Evolutionary conservation across 306 rosid species (phyloP), one percentile per base, ranked within the genome.

Genomic region (Cucurbita maxima): DNA sequence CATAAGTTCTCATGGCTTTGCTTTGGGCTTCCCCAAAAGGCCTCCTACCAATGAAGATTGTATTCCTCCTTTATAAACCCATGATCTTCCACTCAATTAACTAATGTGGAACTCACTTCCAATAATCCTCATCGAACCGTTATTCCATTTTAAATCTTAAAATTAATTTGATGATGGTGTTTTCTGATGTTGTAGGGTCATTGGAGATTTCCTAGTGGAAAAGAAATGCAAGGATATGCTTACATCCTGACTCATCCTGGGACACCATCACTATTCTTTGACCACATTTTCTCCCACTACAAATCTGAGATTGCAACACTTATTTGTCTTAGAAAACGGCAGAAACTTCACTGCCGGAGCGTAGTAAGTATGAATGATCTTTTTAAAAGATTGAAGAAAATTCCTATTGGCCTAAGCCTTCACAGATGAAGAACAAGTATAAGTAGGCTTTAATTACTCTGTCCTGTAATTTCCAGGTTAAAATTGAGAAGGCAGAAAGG

Each of bases 201-300:
- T 81, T 95, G 99, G 99, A 88, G 97, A 82, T 95, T 95, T 88
- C 99, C 99, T 0, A 15, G 76, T 1, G 86, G 84, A 73, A 95
- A 88, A 78, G 99, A 95, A 84, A 91, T 95, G 87, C 97, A 95
- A 82, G 99, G 99, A 82, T 95, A 95, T 73, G 96, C 99, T n/a
- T 95, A 95, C 82, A 89, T 69, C 79, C 92, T 91, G 86, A 84
- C 97, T 77, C 99, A 95, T 86, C 99, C 99, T 37, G 99, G 99
- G 77, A 91, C 99, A 8, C 99, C 99, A 6, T 72, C 96, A 4
- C 90, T 89, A 81, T 95, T 91, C 88, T 84, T 58, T 54, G 99
- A 95, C 82, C 99, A 95, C 75, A 60, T 95, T 67, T 91, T 89
- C 80, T 95, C 96, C 71, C 88, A 83, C 80, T 80, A 79, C 76